phyloP scores from a whole-genome alignment of 176 grass and related monocot genomes.

The Raddia distichophylla region DNA sequence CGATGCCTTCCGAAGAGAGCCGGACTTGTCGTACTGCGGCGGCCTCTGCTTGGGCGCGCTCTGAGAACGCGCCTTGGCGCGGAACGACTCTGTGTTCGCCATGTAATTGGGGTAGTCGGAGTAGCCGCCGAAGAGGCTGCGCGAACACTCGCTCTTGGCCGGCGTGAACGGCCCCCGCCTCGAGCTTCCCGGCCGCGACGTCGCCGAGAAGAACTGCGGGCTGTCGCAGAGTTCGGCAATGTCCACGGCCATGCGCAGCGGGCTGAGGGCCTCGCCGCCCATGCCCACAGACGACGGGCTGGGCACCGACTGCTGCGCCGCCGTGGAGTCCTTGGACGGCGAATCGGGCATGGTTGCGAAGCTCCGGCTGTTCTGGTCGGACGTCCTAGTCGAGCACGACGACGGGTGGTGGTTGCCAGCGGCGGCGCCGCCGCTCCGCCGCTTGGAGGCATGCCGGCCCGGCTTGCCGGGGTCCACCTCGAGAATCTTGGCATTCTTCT shows the following conservation, averaged over 20 bases:
- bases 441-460: slow-evolving; percentile 44
- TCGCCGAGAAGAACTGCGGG: slow-evolving; percentile 79
- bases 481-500: slow-evolving; percentile 88
- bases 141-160: slow-evolving; percentile 77
- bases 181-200: slow-evolving; percentile 66
- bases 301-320: slow-evolving; percentile 61
- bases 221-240: slow-evolving; percentile 65
- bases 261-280: slow-evolving; percentile 56
- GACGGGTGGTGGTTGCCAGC: slow-evolving; percentile 46
- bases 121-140: slow-evolving; percentile 74
- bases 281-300: slow-evolving; percentile 74
- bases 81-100: slow-evolving; percentile 92
- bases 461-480: slow-evolving; percentile 95
- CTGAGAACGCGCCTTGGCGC: slow-evolving; percentile 81
- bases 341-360: slow-evolving; percentile 66
- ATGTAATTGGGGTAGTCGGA: slow-evolving; percentile 95
- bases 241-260: slow-evolving; percentile 50
- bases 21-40: slow-evolving; percentile 58
- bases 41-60: slow-evolving; percentile 86
- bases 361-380: slow-evolving; percentile 66
- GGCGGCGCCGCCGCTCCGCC: slow-evolving; percentile 20
- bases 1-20: slow-evolving; percentile 55
- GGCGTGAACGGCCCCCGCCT: slow-evolving; percentile 68
- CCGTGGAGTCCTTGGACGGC: slow-evolving; percentile 69
- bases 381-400: slow-evolving; percentile 64